phyloP scores from a whole-genome alignment of 306 rosid genomes.

The Urtica urens region DNA sequence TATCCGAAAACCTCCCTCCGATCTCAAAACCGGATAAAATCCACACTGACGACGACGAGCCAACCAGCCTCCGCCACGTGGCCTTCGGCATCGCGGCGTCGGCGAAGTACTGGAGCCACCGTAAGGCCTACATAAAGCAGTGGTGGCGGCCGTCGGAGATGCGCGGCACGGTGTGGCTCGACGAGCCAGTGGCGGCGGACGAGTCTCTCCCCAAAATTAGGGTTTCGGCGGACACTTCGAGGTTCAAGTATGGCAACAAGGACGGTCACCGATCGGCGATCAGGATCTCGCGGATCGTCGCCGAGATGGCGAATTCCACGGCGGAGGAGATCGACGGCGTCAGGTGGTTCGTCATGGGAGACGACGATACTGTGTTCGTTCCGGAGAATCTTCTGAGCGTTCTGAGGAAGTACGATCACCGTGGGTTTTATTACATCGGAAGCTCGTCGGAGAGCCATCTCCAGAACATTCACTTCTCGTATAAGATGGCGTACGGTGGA shows the following conservation, averaged over 20 bases:
- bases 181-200: constrained; percentile 22
- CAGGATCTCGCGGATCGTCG: constrained; percentile 52
- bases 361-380: constrained; percentile 57
- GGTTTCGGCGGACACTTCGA: constrained; percentile 40
- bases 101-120: constrained; percentile 46
- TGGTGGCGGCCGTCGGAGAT: constrained; percentile 57
- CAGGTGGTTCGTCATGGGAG: constrained; percentile 80
- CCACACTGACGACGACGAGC: neutral
- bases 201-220: constrained; percentile 27
- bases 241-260: constrained; percentile 37
- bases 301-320: constrained; percentile 49
- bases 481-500: constrained; percentile 67
- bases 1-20: no score
- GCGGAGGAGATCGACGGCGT: constrained; percentile 34
- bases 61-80: constrained; percentile 53
- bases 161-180: constrained; percentile 62
- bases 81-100: constrained; percentile 72
- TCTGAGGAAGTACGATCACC: constrained; percentile 50
- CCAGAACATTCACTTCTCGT: constrained; percentile 56
- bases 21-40: neutral
- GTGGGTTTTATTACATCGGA: constrained; percentile 54
- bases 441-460: constrained; percentile 59
- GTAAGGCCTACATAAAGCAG: constrained; percentile 57
- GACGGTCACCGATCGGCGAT: constrained; percentile 50
- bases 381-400: constrained; percentile 48